Evolutionary conservation across 495 filamentous ascomycete genomes (phyloP).

Genomic region (Annulohypoxylon maeteangense): DNA sequence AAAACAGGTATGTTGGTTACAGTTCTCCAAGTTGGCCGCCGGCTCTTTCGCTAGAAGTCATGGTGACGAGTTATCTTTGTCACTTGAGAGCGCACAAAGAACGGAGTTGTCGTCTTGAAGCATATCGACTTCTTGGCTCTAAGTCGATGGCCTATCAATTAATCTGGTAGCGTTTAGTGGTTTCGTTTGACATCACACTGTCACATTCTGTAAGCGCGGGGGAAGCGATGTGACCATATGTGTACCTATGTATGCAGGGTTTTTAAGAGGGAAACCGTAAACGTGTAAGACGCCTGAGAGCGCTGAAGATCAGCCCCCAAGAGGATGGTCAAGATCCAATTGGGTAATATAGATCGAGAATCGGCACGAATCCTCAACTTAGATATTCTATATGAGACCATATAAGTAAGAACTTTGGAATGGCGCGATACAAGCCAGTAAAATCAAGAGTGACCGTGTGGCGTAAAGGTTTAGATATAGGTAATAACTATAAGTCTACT

Average conservation of each 20-base stretch:
- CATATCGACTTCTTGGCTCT: neutral
- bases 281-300: conserved; percentile 2
- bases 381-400: neutral
- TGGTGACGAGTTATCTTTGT: conserved; percentile 7
- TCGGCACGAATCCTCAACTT: neutral
- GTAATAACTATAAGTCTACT: too few species aligned
- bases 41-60: neutral
- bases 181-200: conserved; percentile 41
- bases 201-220: conserved; percentile 36
- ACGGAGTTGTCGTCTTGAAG: conserved; percentile 3
- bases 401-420: neutral
- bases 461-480: neutral
- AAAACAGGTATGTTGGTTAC: neutral
- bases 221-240: conserved; percentile 35
- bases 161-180: conserved; percentile 18
- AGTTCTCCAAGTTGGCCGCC: neutral
- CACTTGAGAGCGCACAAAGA: neutral
- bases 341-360: conserved; percentile 20
- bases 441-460: neutral
- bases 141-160: conserved; percentile 1
- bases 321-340: conserved; percentile 19
- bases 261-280: conserved; percentile 9
- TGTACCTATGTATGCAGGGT: conserved; percentile 24
- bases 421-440: neutral
- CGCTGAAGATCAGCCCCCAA: conserved; percentile 22